Percentiles rank a stretch among this genome's conserved stretches.
Evolutionary conservation across 2,329 filamentous ascomycete genomes (phyloP).

Genomic region (Paracoccidioides lutzii): DNA sequence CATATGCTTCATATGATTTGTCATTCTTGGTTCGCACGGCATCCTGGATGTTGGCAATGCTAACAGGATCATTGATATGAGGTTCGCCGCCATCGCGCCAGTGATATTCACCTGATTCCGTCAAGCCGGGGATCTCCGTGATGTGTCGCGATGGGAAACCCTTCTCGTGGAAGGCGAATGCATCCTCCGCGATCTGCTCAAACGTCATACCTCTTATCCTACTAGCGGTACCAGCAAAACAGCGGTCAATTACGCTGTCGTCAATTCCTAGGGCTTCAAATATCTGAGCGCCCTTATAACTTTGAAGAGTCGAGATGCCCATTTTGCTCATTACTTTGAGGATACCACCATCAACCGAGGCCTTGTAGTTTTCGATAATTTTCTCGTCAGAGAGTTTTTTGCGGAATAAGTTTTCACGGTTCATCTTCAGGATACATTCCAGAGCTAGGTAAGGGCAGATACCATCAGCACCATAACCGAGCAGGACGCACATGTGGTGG

Average conservation of each 20-base stretch:
- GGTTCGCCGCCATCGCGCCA: constrained; percentile 94
- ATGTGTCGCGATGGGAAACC: constrained; percentile 76
- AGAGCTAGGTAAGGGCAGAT: constrained; percentile 91
- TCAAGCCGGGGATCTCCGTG: constrained; percentile 61
- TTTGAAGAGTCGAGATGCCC: constrained; percentile 93
- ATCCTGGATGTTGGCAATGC: constrained; percentile 94
- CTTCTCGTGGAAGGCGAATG: constrained; percentile 86
- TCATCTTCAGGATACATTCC: constrained; percentile 94
- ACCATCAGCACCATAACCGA: constrained; percentile 88
- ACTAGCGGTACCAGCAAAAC: constrained; percentile 87
- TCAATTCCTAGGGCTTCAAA: constrained; percentile 93
- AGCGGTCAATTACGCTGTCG: constrained; percentile 80
- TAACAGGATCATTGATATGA: constrained; percentile 87
- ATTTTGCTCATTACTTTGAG: constrained; percentile 99
- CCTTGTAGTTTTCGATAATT: constrained; percentile 90
- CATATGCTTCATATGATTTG: constrained; percentile 96
- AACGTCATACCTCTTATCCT: constrained; percentile 92
- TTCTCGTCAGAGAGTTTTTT: constrained; percentile 73
- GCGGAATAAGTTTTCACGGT: constrained; percentile 81
- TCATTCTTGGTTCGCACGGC: constrained; percentile 95
- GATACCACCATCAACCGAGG: constrained; percentile 90
- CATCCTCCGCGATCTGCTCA: constrained; percentile 84
- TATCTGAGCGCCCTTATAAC: constrained; percentile 96
- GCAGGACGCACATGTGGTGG: constrained; percentile 95
- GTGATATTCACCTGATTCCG: constrained; percentile 93